phyloP scores from a whole-genome alignment of 2,329 filamentous ascomycete genomes.

The Aulographum hederae region DNA sequence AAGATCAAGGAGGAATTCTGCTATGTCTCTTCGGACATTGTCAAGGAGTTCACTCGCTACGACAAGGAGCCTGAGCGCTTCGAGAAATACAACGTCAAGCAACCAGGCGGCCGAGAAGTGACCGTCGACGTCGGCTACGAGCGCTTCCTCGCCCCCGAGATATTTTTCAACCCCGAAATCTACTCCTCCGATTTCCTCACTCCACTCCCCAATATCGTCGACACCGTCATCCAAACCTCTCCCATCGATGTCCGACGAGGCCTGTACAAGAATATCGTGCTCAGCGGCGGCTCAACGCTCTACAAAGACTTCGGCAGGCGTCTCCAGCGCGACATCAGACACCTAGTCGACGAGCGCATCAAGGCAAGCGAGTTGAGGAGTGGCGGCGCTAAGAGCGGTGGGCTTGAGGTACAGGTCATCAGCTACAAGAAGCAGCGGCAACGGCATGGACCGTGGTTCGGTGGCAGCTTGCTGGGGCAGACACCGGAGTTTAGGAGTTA shows the following conservation, averaged over 20 bases:
- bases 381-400: conserved; percentile 81
- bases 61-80: conserved; percentile 86
- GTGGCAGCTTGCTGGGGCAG: conserved; percentile 86
- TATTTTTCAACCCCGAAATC: conserved; percentile 99
- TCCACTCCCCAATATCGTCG: conserved; percentile 82
- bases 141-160: conserved; percentile 92
- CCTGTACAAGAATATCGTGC: conserved; percentile 98
- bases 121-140: conserved; percentile 92
- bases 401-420: conserved; percentile 91
- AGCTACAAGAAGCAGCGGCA: conserved; percentile 95
- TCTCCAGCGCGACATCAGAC: conserved; percentile 91
- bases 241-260: conserved; percentile 94
- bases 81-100: conserved; percentile 70
- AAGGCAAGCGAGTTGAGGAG: conserved; percentile 80
- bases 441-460: conserved; percentile 97
- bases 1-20: conserved; percentile 98
- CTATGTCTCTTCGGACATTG: conserved; percentile 95
- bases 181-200: conserved; percentile 98
- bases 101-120: conserved; percentile 70
- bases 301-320: conserved; percentile 97
- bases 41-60: conserved; percentile 93
- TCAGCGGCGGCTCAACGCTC: conserved; percentile 88
- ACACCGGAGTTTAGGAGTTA: conserved; percentile 95
- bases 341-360: conserved; percentile 85
- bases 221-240: conserved; percentile 91